phyloP scores from a whole-genome alignment of 164 flowering plant species.

The Santalum album region DNA sequence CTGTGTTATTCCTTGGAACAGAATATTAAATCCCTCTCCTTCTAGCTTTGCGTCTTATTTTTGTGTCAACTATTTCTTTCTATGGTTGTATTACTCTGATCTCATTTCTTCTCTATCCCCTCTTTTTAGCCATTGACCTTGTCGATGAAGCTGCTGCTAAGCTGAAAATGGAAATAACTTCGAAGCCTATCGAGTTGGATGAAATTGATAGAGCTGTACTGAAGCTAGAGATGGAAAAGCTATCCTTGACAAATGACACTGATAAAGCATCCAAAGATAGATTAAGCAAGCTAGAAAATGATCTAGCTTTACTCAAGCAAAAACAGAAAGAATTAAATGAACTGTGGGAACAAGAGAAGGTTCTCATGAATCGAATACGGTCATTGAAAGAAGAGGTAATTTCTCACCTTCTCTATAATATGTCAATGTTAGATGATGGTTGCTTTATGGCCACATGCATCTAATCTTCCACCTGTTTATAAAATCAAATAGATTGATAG shows the following conservation, averaged over 20 bases:
- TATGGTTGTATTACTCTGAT: neutral
- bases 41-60: too few relatives aligned
- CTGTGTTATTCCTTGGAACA: too few relatives aligned
- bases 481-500: conserved; percentile 60
- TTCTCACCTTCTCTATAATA: neutral
- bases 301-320: conserved; percentile 52
- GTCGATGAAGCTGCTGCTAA: conserved; percentile 99
- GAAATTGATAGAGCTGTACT: conserved; percentile 79
- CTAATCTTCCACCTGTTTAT: neutral
- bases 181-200: conserved; percentile 92
- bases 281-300: conserved; percentile 70
- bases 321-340: conserved; percentile 75
- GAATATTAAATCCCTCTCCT: too few relatives aligned
- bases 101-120: neutral
- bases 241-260: conserved; percentile 79
- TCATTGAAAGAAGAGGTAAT: conserved; percentile 89
- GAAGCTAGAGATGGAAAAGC: conserved; percentile 85
- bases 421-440: neutral
- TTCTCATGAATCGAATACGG: conserved; percentile 63
- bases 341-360: conserved; percentile 76
- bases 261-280: conserved; percentile 84
- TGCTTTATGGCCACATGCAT: neutral
- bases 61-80: neutral
- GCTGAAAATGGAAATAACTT: conserved; percentile 96
- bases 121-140: conserved; percentile 79